A percentile compares a stretch with the other conserved stretches of the same genome.
These are phyloP conservation scores for Cladosporium sp. DNA, from an alignment of 2,329 filamentous ascomycete species.

Conservation along the genomic window DNA sequence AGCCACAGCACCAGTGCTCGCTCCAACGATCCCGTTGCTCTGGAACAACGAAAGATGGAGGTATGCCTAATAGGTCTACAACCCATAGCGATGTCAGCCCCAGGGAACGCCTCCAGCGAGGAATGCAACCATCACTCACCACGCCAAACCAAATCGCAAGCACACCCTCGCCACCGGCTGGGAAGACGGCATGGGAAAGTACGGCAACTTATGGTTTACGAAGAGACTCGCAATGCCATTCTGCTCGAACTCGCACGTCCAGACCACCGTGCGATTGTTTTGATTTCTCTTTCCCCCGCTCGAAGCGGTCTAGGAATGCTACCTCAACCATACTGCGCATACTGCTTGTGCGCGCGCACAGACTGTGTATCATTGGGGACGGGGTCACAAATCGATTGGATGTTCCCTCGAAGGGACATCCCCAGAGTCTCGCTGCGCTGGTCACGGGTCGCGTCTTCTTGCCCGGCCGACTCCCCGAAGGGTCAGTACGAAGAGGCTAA, in stretches of 20 bases:
- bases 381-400: constrained; percentile 23
- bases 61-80: constrained; percentile 19
- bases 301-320: constrained; percentile 31
- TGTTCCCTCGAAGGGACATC: constrained; percentile 4
- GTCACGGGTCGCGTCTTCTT: constrained; percentile 5
- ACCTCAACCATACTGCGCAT: constrained; percentile 22
- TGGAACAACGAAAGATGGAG: constrained; percentile 26
- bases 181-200: constrained; percentile 6
- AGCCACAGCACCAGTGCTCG: constrained; percentile 19
- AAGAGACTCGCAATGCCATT: not conserved
- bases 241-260: not conserved
- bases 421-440: constrained; percentile 4
- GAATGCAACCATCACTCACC: constrained; percentile 30
- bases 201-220: constrained; percentile 8
- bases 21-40: constrained; percentile 24
- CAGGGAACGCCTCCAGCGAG: constrained; percentile 32
- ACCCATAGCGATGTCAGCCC: constrained; percentile 19
- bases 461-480: constrained; percentile 5
- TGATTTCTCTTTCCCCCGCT: constrained; percentile 16
- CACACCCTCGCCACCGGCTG: constrained; percentile 9
- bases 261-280: constrained; percentile 20
- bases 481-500: constrained; percentile 4
- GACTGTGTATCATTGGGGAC: constrained; percentile 27
- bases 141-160: constrained; percentile 15
- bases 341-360: constrained; percentile 26